Conservation (phyloP, 495 filamentous ascomycete species). For the Clohesyomyces aquaticus region DNA sequence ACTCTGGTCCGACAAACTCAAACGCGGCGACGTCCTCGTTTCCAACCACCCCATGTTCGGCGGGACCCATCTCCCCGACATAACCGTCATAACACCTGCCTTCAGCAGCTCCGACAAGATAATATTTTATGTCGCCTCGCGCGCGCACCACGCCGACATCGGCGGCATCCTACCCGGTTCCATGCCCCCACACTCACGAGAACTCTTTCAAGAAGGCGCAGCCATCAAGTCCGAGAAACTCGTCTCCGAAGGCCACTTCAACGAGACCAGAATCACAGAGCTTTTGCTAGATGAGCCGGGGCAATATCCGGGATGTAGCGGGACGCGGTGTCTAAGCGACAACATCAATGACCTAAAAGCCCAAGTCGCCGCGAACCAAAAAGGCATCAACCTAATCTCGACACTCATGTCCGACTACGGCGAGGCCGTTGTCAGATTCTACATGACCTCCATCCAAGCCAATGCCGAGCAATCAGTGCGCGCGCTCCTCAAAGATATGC, state of each 20-base stretch:
- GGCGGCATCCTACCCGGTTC: slow-evolving; percentile 94
- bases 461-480: slow-evolving; percentile 89
- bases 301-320: slow-evolving; percentile 82
- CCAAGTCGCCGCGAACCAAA: slow-evolving; percentile 94
- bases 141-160: slow-evolving; percentile 96
- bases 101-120: slow-evolving; percentile 87
- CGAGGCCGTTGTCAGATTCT: slow-evolving; percentile 88
- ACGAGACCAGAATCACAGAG: slow-evolving; percentile 84
- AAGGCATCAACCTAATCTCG: slow-evolving; percentile 89
- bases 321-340: slow-evolving; percentile 86
- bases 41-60: slow-evolving; percentile 96
- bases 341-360: slow-evolving; percentile 97
- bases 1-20: slow-evolving; percentile 88
- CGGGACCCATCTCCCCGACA: slow-evolving; percentile 86
- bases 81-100: slow-evolving; percentile 91
- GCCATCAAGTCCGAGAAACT: slow-evolving; percentile 93
- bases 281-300: slow-evolving; percentile 83
- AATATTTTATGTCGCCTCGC: slow-evolving; percentile 93
- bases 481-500: slow-evolving; percentile 78
- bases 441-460: slow-evolving; percentile 91
- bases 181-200: slow-evolving; percentile 93
- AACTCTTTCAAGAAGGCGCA: slow-evolving; percentile 93
- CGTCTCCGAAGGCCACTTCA: slow-evolving; percentile 84
- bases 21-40: slow-evolving; percentile 90
- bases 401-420: slow-evolving; percentile 86